Conservation (phyloP, 2,329 filamentous ascomycete species). For the Alternaria atra region DNA sequence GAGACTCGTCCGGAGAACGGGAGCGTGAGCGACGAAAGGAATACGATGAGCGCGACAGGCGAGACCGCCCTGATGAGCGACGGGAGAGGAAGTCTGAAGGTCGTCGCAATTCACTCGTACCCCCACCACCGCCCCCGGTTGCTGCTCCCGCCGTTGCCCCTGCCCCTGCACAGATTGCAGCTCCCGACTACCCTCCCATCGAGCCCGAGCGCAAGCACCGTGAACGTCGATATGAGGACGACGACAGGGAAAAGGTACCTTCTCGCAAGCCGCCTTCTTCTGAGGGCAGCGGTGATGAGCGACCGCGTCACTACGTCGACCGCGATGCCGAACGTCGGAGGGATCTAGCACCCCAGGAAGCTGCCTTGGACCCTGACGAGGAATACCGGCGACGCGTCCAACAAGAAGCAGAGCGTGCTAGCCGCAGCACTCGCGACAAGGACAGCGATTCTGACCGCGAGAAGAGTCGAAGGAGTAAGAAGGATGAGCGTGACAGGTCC, state of each 20-base stretch:
- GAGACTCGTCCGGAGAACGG: conserved; percentile 37
- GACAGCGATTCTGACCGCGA: conserved; percentile 48
- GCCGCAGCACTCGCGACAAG: conserved; percentile 36
- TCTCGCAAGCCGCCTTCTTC: conserved; percentile 40
- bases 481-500: conserved; percentile 44
- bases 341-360: conserved; percentile 40
- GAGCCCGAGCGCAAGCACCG: conserved; percentile 40
- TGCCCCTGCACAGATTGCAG: conserved; percentile 22
- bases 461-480: conserved; percentile 45
- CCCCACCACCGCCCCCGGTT: conserved; percentile 26
- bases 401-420: conserved; percentile 54
- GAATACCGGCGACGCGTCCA: conserved; percentile 61
- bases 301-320: conserved; percentile 50
- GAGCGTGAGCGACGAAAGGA: conserved; percentile 52
- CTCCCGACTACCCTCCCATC: conserved; percentile 22
- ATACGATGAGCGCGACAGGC: conserved; percentile 42
- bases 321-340: conserved; percentile 46
- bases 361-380: conserved; percentile 57
- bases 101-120: conserved; percentile 26
- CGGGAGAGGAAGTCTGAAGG: conserved; percentile 33
- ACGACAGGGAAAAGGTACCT: conserved; percentile 36
- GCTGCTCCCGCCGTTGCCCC: conserved; percentile 25
- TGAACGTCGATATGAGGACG: conserved; percentile 47
- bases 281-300: conserved; percentile 47
- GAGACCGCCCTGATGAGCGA: conserved; percentile 38